Conservation (phyloP, 73 alveolate species). For the Urostyla sp. region DNA sequence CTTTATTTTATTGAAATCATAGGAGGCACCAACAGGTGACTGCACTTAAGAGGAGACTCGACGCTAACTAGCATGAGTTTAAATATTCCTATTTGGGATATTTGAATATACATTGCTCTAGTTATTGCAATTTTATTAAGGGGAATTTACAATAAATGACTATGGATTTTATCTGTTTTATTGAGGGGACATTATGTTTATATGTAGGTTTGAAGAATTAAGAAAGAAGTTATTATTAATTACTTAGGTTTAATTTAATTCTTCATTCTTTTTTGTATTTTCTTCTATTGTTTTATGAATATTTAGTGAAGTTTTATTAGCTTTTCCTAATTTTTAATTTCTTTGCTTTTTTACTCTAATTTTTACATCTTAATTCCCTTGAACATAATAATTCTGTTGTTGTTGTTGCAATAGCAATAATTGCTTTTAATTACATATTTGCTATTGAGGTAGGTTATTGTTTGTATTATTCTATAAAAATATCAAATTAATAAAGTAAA, state of each 20-base stretch:
- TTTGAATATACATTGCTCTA: no score
- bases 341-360: conserved; percentile 41
- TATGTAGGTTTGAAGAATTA: conserved; percentile 40
- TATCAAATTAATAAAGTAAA: neutral
- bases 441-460: neutral
- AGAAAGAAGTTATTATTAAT: conserved; percentile 23
- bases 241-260: neutral
- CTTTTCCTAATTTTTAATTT: neutral
- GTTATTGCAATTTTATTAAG: no score
- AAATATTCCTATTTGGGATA: conserved; percentile 20
- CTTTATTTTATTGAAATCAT: conserved; percentile 44
- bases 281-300: conserved; percentile 33
- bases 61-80: conserved; percentile 21
- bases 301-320: conserved; percentile 4
- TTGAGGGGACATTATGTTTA: neutral
- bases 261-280: neutral
- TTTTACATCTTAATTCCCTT: conserved; percentile 20
- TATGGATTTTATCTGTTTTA: neutral
- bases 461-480: neutral
- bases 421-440: conserved; percentile 5
- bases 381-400: neutral
- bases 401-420: neutral
- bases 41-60: conserved; percentile 31
- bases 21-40: conserved; percentile 47
- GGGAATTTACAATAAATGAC: no score